These are phyloP conservation scores for Paraurostyla sp. DNA, from an alignment of 73 alveolate genomes.

Conservation along the genomic window DNA sequence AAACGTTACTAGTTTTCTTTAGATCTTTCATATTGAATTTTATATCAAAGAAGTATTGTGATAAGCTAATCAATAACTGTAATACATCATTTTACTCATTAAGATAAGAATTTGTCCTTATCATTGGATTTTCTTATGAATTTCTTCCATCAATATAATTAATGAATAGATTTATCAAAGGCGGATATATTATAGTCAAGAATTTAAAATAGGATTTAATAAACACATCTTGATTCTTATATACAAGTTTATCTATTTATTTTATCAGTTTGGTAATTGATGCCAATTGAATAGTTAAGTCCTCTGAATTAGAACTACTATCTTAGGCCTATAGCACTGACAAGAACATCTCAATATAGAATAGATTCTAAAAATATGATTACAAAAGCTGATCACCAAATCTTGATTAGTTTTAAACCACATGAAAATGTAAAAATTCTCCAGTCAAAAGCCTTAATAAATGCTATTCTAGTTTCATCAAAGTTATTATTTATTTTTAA, in stretches of 20 bases:
- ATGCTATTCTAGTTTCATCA: neutral
- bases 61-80: neutral
- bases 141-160: neutral
- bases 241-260: neutral
- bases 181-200: neutral
- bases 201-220: neutral
- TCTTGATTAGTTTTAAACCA: neutral
- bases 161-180: neutral
- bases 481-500: neutral
- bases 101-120: neutral
- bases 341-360: slow-evolving; percentile 14
- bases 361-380: neutral
- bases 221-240: slow-evolving; percentile 5
- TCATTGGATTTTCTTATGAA: neutral
- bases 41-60: slow-evolving; percentile 36
- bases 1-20: neutral
- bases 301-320: slow-evolving; percentile 31
- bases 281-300: neutral
- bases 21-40: slow-evolving; percentile 23
- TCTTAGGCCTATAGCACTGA: no score
- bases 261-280: neutral
- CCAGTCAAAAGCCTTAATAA: neutral
- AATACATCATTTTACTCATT: slow-evolving; percentile 39
- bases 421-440: slow-evolving; percentile 21
- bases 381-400: slow-evolving; percentile 10